Conservation (phyloP, 257 asterid genomes). For the Petunia axillaris region DNA sequence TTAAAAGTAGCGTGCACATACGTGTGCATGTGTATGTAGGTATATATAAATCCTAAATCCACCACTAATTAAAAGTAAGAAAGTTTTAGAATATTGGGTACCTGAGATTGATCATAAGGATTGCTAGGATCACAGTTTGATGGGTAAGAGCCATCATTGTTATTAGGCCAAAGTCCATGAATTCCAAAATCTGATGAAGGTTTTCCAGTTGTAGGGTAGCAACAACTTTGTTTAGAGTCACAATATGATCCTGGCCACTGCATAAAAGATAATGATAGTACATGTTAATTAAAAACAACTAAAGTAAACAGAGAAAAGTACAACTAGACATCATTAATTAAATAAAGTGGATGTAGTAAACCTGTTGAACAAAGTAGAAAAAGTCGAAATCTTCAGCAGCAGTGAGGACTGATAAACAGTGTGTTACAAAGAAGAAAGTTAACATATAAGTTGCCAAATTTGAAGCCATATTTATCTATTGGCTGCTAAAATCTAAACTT, state of each 20-base stretch:
- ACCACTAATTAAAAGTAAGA: too few relatives aligned
- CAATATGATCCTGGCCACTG: conserved; percentile 93
- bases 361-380: conserved; percentile 90
- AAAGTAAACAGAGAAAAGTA: background rate
- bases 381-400: conserved; percentile 67
- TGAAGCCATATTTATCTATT: background rate
- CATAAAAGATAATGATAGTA: background rate
- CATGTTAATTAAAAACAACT: background rate
- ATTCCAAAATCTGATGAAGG: conserved; percentile 73
- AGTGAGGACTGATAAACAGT: conserved; percentile 38
- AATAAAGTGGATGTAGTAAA: conserved; percentile 17
- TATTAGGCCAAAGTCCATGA: conserved; percentile 85
- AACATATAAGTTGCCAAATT: conserved; percentile 23
- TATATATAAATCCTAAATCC: too few relatives aligned
- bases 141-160: conserved; percentile 76
- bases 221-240: conserved; percentile 69
- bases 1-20: too few relatives aligned
- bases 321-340: background rate
- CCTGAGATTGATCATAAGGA: conserved; percentile 67
- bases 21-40: too few relatives aligned
- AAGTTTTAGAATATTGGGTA: background rate
- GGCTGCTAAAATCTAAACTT: background rate
- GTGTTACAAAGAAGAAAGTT: conserved; percentile 42
- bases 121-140: conserved; percentile 65
- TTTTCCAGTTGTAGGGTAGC: conserved; percentile 79